phyloP scores from a whole-genome alignment of 495 filamentous ascomycete species.

The Daldinia decipiens region DNA sequence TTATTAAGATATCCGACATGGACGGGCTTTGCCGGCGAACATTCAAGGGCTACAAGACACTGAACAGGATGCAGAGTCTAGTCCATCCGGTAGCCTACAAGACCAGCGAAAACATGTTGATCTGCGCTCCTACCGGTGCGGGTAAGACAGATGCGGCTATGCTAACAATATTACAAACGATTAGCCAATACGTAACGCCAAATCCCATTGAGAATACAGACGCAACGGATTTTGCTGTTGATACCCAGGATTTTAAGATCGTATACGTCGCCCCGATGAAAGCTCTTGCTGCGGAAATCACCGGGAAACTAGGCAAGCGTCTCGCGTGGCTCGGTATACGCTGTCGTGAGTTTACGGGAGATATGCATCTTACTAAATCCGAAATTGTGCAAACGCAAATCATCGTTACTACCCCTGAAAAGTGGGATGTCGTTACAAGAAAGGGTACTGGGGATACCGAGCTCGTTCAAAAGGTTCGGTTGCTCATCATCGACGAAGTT shows the following conservation, averaged over 20 bases:
- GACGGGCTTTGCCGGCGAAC: conserved; percentile 91
- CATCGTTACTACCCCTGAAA: conserved; percentile 98
- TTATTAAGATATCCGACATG: conserved; percentile 81
- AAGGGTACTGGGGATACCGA: conserved; percentile 98
- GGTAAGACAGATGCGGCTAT: conserved; percentile 99
- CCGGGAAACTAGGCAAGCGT: conserved; percentile 93
- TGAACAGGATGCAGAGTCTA: conserved; percentile 98
- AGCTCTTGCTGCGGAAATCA: conserved; percentile 94
- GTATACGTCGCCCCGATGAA: conserved; percentile 99
- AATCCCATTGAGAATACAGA: conserved; percentile 78
- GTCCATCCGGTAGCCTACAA: conserved; percentile 96
- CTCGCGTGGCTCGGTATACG: conserved; percentile 90
- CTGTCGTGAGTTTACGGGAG: conserved; percentile 91
- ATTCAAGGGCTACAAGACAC: conserved; percentile 89
- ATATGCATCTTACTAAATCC: conserved; percentile 98
- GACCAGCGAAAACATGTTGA: conserved; percentile 97
- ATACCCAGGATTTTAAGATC: conserved; percentile 93
- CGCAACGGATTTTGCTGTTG: conserved; percentile 78
- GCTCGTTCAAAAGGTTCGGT: conserved; percentile 93
- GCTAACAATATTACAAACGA: conserved; percentile 89
- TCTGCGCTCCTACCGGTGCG: conserved; percentile 97
- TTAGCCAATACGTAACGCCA: conserved; percentile 84
- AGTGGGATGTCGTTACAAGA: conserved; percentile 98
- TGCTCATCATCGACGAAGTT: conserved; percentile 98
- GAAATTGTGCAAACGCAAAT: conserved; percentile 97